A percentile compares a stretch with the other conserved stretches of the same genome.
These are phyloP conservation scores for Lichina pygmaea DNA, from an alignment of 495 filamentous ascomycete genomes.

Conservation along the genomic window DNA sequence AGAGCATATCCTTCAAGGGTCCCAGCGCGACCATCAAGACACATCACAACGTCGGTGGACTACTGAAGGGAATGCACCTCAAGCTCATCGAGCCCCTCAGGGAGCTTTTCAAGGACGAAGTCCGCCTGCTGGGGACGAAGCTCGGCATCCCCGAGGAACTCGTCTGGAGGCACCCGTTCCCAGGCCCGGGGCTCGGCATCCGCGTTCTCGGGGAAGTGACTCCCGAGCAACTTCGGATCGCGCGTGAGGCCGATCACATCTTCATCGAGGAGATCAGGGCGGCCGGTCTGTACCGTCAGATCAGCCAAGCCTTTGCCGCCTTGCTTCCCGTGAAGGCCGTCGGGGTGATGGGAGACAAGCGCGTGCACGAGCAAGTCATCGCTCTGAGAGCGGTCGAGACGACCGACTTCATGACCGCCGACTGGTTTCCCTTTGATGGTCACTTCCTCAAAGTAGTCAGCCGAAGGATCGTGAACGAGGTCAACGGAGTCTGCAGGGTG, in stretches of 20 bases:
- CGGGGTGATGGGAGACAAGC: slow-evolving; percentile 55
- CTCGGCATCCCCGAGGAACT: slow-evolving; percentile 54
- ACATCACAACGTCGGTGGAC: slow-evolving; percentile 65
- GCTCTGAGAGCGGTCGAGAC: slow-evolving; percentile 48
- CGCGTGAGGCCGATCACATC: slow-evolving; percentile 57
- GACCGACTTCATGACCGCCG: slow-evolving; percentile 66
- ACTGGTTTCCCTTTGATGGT: slow-evolving; percentile 35
- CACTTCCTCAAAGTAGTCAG: slow-evolving; percentile 42
- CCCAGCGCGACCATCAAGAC: slow-evolving; percentile 64
- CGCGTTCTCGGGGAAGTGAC: slow-evolving; percentile 78
- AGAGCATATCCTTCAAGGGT: slow-evolving; percentile 58
- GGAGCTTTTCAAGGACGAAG: slow-evolving; percentile 65
- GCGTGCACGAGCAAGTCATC: slow-evolving; percentile 25
- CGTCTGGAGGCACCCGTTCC: slow-evolving; percentile 67
- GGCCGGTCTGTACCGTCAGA: slow-evolving; percentile 61
- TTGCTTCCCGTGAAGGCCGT: slow-evolving; percentile 46
- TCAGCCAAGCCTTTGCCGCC: slow-evolving; percentile 64
- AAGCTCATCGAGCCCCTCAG: slow-evolving; percentile 61
- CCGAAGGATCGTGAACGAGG: slow-evolving; percentile 61
- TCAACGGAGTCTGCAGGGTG: slow-evolving; percentile 44
- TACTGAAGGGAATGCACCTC: slow-evolving; percentile 27
- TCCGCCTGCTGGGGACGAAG: slow-evolving; percentile 47
- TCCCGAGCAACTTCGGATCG: slow-evolving; percentile 49
- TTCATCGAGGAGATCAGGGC: slow-evolving; percentile 71
- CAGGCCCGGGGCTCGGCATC: slow-evolving; percentile 67